These are phyloP conservation scores for Beauveria sp. DNA, from an alignment of 2,329 filamentous ascomycete genomes.

Conservation along the genomic window DNA sequence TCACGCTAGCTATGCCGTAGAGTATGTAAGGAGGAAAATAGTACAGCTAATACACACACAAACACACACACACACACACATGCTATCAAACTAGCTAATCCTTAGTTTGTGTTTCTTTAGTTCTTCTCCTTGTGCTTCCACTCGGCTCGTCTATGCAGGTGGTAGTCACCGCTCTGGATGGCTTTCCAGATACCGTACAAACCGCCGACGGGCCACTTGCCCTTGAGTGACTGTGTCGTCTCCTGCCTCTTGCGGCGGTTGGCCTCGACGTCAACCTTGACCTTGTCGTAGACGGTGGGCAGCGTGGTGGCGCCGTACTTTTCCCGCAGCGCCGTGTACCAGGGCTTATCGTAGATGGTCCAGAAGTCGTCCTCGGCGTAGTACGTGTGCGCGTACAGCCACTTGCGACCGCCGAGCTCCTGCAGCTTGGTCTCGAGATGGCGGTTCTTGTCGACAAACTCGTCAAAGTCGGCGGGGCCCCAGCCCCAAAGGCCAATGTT, in stretches of 20 bases:
- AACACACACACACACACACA: neutral
- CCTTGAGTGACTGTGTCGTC: conserved; percentile 37
- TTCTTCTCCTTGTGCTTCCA: conserved; percentile 42
- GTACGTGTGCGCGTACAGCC: conserved; percentile 81
- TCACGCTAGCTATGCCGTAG: neutral
- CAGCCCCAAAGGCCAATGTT: conserved; percentile 75
- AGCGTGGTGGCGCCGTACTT: conserved; percentile 57
- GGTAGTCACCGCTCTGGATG: conserved; percentile 49
- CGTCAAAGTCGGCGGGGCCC: conserved; percentile 46
- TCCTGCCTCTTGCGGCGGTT: conserved; percentile 30
- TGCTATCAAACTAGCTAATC: neutral
- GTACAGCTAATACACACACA: neutral
- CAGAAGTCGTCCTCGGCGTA: conserved; percentile 69
- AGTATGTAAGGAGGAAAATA: neutral
- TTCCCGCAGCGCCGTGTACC: conserved; percentile 54
- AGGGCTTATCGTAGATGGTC: conserved; percentile 48
- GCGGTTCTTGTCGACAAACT: conserved; percentile 64
- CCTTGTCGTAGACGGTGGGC: conserved; percentile 65
- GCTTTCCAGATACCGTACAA: conserved; percentile 52
- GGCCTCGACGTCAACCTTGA: conserved; percentile 46
- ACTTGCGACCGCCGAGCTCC: conserved; percentile 70
- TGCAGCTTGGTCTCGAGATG: conserved; percentile 62
- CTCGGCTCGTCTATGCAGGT: conserved; percentile 42
- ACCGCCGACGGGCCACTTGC: conserved; percentile 48
- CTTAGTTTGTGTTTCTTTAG: neutral